These are phyloP conservation scores for Daedaleopsis nitida DNA, from an alignment of 768 basidiomycete genomes.

Conservation along the genomic window DNA sequence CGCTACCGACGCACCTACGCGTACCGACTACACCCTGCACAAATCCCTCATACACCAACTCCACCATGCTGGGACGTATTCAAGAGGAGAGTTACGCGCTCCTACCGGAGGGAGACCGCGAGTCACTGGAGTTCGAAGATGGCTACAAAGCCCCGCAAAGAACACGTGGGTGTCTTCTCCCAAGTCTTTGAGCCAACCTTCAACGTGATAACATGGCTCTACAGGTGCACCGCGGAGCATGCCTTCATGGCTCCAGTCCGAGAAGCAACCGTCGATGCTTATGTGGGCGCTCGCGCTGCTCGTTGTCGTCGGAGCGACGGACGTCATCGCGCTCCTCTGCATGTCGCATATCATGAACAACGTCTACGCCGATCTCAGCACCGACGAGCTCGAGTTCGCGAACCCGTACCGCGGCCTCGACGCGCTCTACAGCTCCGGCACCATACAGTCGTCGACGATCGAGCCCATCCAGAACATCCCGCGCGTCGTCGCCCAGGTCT, in stretches of 20 bases:
- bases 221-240: neutral
- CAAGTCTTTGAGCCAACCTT: neutral
- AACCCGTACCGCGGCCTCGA: slow-evolving; percentile 29
- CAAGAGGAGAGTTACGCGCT: neutral
- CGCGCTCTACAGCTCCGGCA: slow-evolving; percentile 26
- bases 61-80: neutral
- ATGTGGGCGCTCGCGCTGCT: slow-evolving; percentile 14
- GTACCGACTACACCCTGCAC: too few species aligned
- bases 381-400: slow-evolving; percentile 21
- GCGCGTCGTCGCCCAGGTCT: slow-evolving; percentile 25
- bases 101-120: neutral
- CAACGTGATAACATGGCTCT: neutral
- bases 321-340: slow-evolving; percentile 11
- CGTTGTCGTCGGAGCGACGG: slow-evolving; percentile 8
- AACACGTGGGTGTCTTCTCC: neutral
- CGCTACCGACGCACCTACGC: too few species aligned
- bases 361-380: slow-evolving; percentile 12
- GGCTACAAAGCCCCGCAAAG: neutral
- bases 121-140: neutral
- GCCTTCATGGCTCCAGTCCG: neutral
- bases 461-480: slow-evolving; percentile 25
- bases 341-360: slow-evolving; percentile 17
- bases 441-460: slow-evolving; percentile 19
- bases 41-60: too few species aligned
- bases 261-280: neutral